Evolutionary conservation across 2,329 filamentous ascomycete genomes (phyloP), one percentile per base, ranked within the genome.

Genomic region (Apiospora saccharicola): DNA sequence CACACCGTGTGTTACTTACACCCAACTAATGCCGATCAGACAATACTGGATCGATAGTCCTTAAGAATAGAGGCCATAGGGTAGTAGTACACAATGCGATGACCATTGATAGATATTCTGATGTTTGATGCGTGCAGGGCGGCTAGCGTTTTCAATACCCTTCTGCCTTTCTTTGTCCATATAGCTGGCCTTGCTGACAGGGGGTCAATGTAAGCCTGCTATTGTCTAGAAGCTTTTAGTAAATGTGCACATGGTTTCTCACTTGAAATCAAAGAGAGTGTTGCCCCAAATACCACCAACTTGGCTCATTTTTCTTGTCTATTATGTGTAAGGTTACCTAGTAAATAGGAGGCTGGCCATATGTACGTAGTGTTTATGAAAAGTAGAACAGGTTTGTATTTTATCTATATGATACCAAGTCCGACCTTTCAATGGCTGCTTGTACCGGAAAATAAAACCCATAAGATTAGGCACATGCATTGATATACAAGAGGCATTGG

Each of bases 21-120:
- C 34, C 57, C 57, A n/a, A n/a, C 26, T 64, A 64, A 64, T 64
- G 41, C 34, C 19, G 57, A 64, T 34, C 57, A 64, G 57, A 34
- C 57, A 51, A n/a, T 64, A 64, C 57, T 41, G 34, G 57, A 64
- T 41, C 30, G 22, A 61, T 61, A 41, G 34, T 64, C 34, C 57
- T 37, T 37, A 12, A 41, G 57, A 41, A 64, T 64, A 64, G 57
- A n/a, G 30, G 22, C 34, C 57, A 64, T 64, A 64, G 57, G 57
- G 57, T 13, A 64, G 34, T 10, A 64, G 57, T 64, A 64, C 34
- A 41, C 57, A 64, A 64, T 41, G 57, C 57, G 34, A 64, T n/a
- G 19, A n/a, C n/a, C 19, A n/a, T 41, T 64, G 57, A 64, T 64
- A 64, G 34, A 37, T 13, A 61, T 41, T 41, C 37, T 10, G 37